Evolutionary conservation across 306 rosid species (phyloP), one percentile per base, ranked within the genome.

Genomic region (Sphenostylis stenocarpa): DNA sequence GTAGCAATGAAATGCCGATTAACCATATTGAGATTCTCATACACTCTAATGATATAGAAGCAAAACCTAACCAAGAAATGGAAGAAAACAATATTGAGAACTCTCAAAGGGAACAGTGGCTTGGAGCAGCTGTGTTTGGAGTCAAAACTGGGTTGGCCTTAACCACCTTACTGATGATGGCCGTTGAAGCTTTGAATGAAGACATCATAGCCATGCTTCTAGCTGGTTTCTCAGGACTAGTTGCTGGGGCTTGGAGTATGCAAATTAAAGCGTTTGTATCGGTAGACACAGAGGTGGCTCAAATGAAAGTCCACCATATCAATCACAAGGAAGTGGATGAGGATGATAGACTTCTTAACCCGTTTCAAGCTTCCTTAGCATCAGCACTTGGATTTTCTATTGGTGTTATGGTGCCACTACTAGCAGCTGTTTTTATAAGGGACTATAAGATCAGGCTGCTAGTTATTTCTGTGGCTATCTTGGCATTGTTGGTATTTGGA

Each of bases 181-280:
- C 90, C 3, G 85, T 88, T n/a, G 90, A 90, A 47, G 90, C 88
- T 17, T 85, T 86, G 7, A 80, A 81, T 26, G 66, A 82, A 47
- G 90, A 86, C 57, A 75, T 65, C 29, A 82, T 60, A 41, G 77
- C 81, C 60, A 86, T 88, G 87, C 83, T 88, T 28, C 80, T 88
- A 0, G 90, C 91, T 0, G 88, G 93, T 12, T 90, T 88, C 11
- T 88, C 88, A 0, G 96, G 93, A 5, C 70, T 88, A 12, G 84
- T 85, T 1, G 88, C 90, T 0, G 93, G 93, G 4, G 91, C 91
- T 0, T 85, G 93, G 29, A 86, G 89, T 36, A 83, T 90, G 96
- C 86, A 87, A n/a, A 84, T 90, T 1, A 90, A 90, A 13, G 93
- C 80, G 75, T 90, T 86, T 72, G 91, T 83, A 16, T 90, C 89